These are phyloP conservation scores for Drechslera avenae DNA, from an alignment of 2,329 filamentous ascomycete genomes.

Conservation along the genomic window DNA sequence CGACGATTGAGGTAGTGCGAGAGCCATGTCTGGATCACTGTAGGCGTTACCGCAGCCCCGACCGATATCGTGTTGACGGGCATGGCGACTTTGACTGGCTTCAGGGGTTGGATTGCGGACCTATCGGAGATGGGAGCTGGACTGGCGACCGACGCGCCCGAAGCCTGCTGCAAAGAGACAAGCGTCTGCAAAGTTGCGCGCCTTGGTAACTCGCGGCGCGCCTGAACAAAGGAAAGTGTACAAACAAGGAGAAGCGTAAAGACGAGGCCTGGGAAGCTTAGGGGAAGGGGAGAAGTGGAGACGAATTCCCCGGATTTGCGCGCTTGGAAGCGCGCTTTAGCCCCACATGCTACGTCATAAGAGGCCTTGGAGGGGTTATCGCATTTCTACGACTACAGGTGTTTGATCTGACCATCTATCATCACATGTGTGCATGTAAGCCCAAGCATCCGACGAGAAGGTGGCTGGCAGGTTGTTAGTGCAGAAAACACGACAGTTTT, in stretches of 20 bases:
- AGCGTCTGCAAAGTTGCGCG: not conserved
- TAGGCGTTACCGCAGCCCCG: slow-evolving; percentile 82
- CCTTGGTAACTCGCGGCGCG: not conserved
- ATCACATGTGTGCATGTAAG: no score
- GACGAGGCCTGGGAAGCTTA: not conserved
- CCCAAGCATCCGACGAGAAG: no score
- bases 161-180: not conserved
- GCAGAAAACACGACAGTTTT: no score
- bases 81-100: slow-evolving; percentile 48
- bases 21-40: slow-evolving; percentile 83
- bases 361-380: not conserved
- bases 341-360: slow-evolving; percentile 8
- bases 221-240: slow-evolving; percentile 2
- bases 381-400: no score
- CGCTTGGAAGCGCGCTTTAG: not conserved
- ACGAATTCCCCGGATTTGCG: slow-evolving; percentile 12
- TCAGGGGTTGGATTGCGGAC: slow-evolving; percentile 14
- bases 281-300: slow-evolving; percentile 10
- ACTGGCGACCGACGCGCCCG: slow-evolving; percentile 2
- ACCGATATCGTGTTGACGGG: slow-evolving; percentile 80
- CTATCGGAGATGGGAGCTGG: slow-evolving; percentile 6
- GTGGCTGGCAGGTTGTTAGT: no score
- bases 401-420: no score
- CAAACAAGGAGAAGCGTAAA: not conserved
- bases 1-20: slow-evolving; percentile 89